Conservation (phyloP, 73 alveolate genomes). For the Symbiodinium natans region DNA sequence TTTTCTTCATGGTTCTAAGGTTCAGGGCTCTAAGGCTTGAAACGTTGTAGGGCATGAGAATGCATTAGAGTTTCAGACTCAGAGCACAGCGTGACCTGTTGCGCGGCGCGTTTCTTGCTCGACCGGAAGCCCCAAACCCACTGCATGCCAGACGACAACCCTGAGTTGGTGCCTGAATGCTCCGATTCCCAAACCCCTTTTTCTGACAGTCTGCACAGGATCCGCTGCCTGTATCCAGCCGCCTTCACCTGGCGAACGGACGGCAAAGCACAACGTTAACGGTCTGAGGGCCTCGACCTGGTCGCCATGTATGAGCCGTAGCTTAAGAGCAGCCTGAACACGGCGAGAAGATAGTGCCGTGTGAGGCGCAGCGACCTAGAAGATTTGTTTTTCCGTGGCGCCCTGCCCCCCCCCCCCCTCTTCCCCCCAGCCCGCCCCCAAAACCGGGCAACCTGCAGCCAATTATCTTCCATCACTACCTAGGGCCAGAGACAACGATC, state of each 20-base stretch:
- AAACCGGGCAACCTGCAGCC: too few species aligned
- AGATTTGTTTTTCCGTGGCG: not conserved
- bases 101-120: not conserved
- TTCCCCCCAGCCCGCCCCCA: too few species aligned
- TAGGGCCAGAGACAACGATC: too few species aligned
- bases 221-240: not conserved
- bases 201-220: not conserved
- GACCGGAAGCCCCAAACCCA: not conserved
- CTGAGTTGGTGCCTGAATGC: not conserved
- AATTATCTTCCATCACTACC: too few species aligned
- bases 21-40: too few species aligned
- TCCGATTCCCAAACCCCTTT: not conserved
- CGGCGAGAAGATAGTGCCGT: not conserved
- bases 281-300: too few species aligned
- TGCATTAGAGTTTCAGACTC: too few species aligned
- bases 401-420: not conserved
- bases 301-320: too few species aligned
- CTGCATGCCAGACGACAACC: not conserved
- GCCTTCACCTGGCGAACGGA: constrained; percentile 10
- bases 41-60: too few species aligned
- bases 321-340: not conserved
- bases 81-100: not conserved
- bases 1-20: too few species aligned
- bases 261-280: too few species aligned
- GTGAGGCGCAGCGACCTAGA: not conserved